phyloP scores from a whole-genome alignment of 176 grass and related monocot species.

The Paspalum vaginatum region DNA sequence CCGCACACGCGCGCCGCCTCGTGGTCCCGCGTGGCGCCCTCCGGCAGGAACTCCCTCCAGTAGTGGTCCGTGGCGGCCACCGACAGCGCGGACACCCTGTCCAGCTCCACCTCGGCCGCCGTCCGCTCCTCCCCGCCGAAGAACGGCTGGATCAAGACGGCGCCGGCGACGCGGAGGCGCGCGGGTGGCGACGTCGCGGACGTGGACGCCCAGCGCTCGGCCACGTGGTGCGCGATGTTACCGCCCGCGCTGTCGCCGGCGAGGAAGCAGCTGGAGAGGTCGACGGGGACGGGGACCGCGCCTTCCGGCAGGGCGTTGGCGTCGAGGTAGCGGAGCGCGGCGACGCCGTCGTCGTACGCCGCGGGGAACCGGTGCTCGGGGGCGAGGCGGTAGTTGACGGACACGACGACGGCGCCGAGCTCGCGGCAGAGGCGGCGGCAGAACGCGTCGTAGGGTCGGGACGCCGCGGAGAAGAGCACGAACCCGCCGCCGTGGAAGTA shows the following conservation, averaged over 20 bases:
- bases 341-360: conserved; percentile 64
- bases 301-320: background rate
- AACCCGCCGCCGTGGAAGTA: conserved; percentile 83
- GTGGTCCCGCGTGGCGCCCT: conserved; percentile 46
- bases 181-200: background rate
- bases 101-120: conserved; percentile 27
- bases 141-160: conserved; percentile 50
- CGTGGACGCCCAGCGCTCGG: conserved; percentile 43
- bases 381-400: conserved; percentile 68
- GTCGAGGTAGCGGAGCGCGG: conserved; percentile 56
- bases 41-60: conserved; percentile 53
- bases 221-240: conserved; percentile 77
- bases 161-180: conserved; percentile 29
- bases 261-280: conserved; percentile 63
- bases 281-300: conserved; percentile 18
- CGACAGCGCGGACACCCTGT: conserved; percentile 22
- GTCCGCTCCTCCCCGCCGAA: conserved; percentile 64
- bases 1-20: conserved; percentile 22
- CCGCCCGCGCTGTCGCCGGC: conserved; percentile 77
- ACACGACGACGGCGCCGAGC: conserved; percentile 49
- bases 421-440: conserved; percentile 55
- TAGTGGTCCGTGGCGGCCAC: conserved; percentile 29
- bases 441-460: conserved; percentile 38
- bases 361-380: conserved; percentile 68
- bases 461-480: conserved; percentile 51